phyloP scores from a whole-genome alignment of 441 rosid genomes.

The Corymbia calophylla region DNA sequence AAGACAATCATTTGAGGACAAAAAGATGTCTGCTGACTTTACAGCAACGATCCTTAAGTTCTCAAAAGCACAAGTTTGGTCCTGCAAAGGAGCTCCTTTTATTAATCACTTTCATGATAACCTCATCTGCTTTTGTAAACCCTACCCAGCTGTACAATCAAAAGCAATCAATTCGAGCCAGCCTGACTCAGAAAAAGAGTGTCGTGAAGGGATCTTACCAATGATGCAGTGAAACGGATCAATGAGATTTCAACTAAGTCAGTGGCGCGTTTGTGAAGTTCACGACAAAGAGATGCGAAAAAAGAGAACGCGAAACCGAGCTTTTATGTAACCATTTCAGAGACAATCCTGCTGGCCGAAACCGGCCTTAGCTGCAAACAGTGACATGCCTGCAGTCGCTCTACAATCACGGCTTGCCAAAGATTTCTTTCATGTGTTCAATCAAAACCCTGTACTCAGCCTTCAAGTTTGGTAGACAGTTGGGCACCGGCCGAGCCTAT shows the following conservation, averaged over 20 bases:
- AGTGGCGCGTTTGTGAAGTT: background rate
- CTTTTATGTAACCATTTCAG: background rate
- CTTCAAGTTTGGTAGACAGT: background rate
- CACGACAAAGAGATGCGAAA: background rate
- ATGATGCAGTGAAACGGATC: background rate
- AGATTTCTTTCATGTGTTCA: background rate
- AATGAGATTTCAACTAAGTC: background rate
- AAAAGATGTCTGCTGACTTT: background rate
- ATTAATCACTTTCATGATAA: background rate
- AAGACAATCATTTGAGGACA: background rate
- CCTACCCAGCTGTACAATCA: background rate
- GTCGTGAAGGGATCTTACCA: background rate
- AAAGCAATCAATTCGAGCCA: background rate
- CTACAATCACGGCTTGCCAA: background rate
- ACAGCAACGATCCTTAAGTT: background rate
- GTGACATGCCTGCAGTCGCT: background rate
- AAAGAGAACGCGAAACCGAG: background rate
- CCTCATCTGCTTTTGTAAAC: background rate
- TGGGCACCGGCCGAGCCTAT: background rate
- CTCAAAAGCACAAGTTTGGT: background rate
- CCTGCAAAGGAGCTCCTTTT: background rate
- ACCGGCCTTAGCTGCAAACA: background rate
- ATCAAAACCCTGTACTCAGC: background rate
- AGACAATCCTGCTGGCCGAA: background rate
- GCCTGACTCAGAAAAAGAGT: background rate